These are phyloP conservation scores for Jimgerdemannia flammicorona DNA, from an alignment of 192 early-diverging fungal genomes.

Conservation along the genomic window DNA sequence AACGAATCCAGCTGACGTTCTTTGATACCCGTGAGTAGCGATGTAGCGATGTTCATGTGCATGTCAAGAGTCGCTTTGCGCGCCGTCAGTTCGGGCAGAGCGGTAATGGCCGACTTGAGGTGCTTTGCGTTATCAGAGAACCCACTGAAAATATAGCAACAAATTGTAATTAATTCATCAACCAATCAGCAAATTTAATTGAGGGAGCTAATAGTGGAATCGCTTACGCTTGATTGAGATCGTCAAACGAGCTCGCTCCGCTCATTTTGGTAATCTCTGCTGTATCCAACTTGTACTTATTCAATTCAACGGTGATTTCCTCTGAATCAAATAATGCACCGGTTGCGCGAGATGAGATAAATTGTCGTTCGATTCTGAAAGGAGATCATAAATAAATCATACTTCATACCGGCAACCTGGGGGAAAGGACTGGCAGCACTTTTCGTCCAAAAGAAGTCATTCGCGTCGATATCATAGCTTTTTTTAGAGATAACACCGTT, in stretches of 20 bases:
- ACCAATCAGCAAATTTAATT: neutral
- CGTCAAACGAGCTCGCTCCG: slow-evolving; percentile 79
- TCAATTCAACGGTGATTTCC: slow-evolving; percentile 90
- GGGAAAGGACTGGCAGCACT: slow-evolving; percentile 94
- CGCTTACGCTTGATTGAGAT: slow-evolving; percentile 66
- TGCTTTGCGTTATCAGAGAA: slow-evolving; percentile 81
- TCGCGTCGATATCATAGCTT: slow-evolving; percentile 82
- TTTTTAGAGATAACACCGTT: slow-evolving; percentile 63
- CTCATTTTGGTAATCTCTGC: slow-evolving; percentile 85
- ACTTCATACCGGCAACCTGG: slow-evolving; percentile 67
- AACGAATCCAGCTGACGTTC: slow-evolving; percentile 91
- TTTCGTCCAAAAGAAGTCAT: slow-evolving; percentile 93
- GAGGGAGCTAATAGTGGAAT: neutral
- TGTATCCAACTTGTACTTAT: slow-evolving; percentile 92
- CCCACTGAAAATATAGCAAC: slow-evolving; percentile 41
- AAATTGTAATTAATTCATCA: neutral
- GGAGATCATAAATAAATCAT: too few species aligned
- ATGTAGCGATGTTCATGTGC: slow-evolving; percentile 98
- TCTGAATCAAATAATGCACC: slow-evolving; percentile 31
- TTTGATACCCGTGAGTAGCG: slow-evolving; percentile 83
- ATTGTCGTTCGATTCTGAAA: neutral
- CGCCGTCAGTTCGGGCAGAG: slow-evolving; percentile 93
- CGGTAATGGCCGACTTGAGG: slow-evolving; percentile 86
- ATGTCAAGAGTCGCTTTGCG: slow-evolving; percentile 92
- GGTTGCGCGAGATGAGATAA: neutral